Conservation (phyloP, 768 basidiomycete genomes). For the Tremella fuciformis region DNA sequence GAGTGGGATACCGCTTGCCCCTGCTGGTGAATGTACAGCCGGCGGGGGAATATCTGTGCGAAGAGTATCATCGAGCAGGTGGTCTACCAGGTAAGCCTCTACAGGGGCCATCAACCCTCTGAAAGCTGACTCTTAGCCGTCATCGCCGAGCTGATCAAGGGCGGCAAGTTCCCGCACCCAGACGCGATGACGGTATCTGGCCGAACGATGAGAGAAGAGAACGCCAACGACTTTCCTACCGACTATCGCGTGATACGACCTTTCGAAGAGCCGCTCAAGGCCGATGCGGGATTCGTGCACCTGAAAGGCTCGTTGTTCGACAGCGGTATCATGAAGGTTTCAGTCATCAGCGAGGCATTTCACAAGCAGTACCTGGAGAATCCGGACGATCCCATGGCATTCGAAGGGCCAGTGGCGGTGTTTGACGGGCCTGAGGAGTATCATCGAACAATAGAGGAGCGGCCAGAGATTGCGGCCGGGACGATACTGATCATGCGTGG, state of each 20-base stretch:
- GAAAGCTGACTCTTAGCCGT: slow-evolving; percentile 27
- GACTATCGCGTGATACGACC: slow-evolving; percentile 46
- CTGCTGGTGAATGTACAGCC: slow-evolving; percentile 43
- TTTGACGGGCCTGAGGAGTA: slow-evolving; percentile 52
- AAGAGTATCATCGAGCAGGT: slow-evolving; percentile 47
- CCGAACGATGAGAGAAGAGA: slow-evolving; percentile 41
- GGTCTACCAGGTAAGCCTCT: slow-evolving; percentile 38
- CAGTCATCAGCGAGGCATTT: slow-evolving; percentile 47
- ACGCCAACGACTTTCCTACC: slow-evolving; percentile 35
- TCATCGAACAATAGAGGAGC: slow-evolving; percentile 41
- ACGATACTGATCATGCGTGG: slow-evolving; percentile 50
- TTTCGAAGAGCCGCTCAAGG: slow-evolving; percentile 37
- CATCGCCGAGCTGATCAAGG: slow-evolving; percentile 38
- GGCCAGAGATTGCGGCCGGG: slow-evolving; percentile 27
- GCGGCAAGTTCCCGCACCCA: slow-evolving; percentile 34
- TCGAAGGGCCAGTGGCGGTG: slow-evolving; percentile 49
- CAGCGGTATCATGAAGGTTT: slow-evolving; percentile 50
- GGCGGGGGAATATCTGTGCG: slow-evolving; percentile 44
- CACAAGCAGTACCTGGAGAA: slow-evolving; percentile 46
- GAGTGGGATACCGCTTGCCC: slow-evolving; percentile 40
- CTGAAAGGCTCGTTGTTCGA: slow-evolving; percentile 48
- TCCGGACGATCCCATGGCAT: slow-evolving; percentile 47
- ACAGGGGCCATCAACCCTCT: background rate
- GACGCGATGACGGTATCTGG: slow-evolving; percentile 43
- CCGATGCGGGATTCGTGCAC: slow-evolving; percentile 46